These are phyloP conservation scores for Westerdykella ornata DNA, from an alignment of 2,329 filamentous ascomycete species.

Conservation along the genomic window DNA sequence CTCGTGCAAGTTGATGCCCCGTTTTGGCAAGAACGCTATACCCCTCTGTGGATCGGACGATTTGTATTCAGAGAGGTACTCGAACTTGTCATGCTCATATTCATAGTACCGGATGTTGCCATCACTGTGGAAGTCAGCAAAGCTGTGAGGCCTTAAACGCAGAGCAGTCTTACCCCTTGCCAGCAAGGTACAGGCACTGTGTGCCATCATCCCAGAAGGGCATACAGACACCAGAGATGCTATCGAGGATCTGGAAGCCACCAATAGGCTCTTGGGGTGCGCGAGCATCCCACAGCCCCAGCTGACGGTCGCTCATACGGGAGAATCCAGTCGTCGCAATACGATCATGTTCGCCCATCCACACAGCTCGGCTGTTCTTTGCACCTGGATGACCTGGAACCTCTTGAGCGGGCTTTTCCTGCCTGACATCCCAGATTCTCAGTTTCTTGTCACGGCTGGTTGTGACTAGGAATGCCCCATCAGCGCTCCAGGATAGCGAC, in stretches of 20 bases:
- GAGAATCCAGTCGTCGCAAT: constrained; percentile 97
- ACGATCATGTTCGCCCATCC: constrained; percentile 95
- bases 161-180: constrained; percentile 68
- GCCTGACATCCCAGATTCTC: constrained; percentile 92
- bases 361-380: constrained; percentile 94
- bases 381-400: constrained; percentile 80
- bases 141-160: not conserved
- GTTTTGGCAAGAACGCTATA: constrained; percentile 84
- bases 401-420: constrained; percentile 82
- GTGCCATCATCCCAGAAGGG: constrained; percentile 99
- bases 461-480: constrained; percentile 77
- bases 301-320: constrained; percentile 93
- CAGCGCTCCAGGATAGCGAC: constrained; percentile 90
- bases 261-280: constrained; percentile 73
- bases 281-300: constrained; percentile 91
- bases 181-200: constrained; percentile 90
- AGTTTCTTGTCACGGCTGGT: constrained; percentile 98
- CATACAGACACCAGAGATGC: constrained; percentile 97
- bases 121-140: constrained; percentile 53
- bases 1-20: constrained; percentile 85
- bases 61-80: constrained; percentile 95
- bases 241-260: constrained; percentile 84
- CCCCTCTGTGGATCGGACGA: constrained; percentile 92
- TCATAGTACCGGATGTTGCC: constrained; percentile 99
- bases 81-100: constrained; percentile 97